Base-by-base conservation (phyloP, 768 basidiomycete species). In the Leccinum fibrillosum region DNA sequence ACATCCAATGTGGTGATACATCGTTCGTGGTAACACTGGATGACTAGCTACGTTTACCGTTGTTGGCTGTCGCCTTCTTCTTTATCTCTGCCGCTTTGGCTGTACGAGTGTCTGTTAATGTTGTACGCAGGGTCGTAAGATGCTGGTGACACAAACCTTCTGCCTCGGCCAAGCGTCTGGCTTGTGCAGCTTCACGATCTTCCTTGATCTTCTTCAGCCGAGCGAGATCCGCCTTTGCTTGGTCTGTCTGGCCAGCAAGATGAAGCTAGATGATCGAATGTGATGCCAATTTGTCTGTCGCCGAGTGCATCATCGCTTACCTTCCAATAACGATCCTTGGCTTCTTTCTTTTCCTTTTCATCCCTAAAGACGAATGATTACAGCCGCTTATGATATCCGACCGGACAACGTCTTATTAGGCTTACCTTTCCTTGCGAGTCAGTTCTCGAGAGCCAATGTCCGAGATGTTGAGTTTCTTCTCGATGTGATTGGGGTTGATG, bases 291-390 rank as follows among this genome's bases (percentile, higher is more conserved):
- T 15, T 17, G 54, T 42, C 32, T 53, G 57, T 53, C 12, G 1
- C 2, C 21, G 21, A 67, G 37, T 25, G 48, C 17, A 15, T 25
- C 12, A 12, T 11, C 13, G 61, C 77, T 1, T 26, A 90, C 89
- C 83, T 95, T 92, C 86, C 87, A 87, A 72, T 96, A 96, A 25
- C 82, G 78, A 26, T 93, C 92, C 69, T 91, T 84, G 2, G 93
- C 91, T 1, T 94, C 93, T 66, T 89, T 82, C 77, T 94, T 94
- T 74, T 95, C 93, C 69, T 94, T 94, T 68, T 86, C 87, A 69
- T 97, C 95, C 62, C 94, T 94, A 60, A 30, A 55, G 1, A 26
- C 8, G 23, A 13, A 32, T 21, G 9, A 42, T 28, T 19, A 35
- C 13, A 10, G 30, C 57, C 15, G 57, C 50, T 26, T 5, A 0